Base-by-base conservation (phyloP, 1,284 basidiomycete genomes). In the Sparassis latifolia region DNA sequence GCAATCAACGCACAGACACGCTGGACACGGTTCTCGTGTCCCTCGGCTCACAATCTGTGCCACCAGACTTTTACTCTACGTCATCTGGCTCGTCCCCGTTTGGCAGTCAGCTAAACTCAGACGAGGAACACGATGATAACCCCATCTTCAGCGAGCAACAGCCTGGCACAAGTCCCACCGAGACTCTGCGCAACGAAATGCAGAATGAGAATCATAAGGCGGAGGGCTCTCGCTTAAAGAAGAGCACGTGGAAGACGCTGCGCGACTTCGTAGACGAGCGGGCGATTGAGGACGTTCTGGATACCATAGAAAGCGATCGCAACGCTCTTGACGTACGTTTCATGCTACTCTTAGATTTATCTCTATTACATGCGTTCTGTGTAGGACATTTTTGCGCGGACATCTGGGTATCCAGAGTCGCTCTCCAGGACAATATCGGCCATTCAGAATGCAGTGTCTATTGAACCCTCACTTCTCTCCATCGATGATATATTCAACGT, bases 261-360 rank as follows among this genome's bases (percentile, higher is more conserved):
- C 74, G 89, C 33, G 87, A 90, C 61, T 91, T 91, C 66, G 84
- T 89, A 31, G 86, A 89, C 59, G 89, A 90, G 58, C 75, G 80
- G 33, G 83, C 80, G 6, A 82, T 91, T 42, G 88, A 91, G 51
- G 82, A 86, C 50, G 74, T 81, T 20, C 61, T 86, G 46, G 88
- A 90, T 49, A 74, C 72, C 2, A 78, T 90, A 49, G 89, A 91
- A 57, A 74, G 70, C 51, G 85, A 89, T 52, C 72, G 86, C 38
- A 72, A 69, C 53, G 70, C 69, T 35, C 69, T 90, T 33, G 88
- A 90, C 54, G 88, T 87, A 55, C 49, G 80, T 27, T 33, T 33
- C 46, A 37, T 29, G 35, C 50, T 20, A 31, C 47, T 3, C 37
- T 35, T 39, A 5, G 29, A 20, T 32, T 33, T 37, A 33, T 43